Evolutionary conservation across 169 alveolate species (phyloP).

Genomic region (Perkinsus chesapeaki): DNA sequence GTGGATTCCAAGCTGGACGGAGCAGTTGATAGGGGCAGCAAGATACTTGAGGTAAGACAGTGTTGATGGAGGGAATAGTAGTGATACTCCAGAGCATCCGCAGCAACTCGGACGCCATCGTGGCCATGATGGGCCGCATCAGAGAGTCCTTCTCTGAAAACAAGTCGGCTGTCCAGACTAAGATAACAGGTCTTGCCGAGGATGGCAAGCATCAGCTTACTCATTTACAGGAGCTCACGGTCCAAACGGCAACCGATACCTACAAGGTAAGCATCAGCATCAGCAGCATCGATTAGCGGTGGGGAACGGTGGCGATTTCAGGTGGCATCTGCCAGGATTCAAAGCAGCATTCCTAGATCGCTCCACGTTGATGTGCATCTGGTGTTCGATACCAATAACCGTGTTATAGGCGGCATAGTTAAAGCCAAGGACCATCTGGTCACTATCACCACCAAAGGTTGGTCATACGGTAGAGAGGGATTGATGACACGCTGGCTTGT

Average conservation of each 20-base stretch:
- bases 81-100: neutral
- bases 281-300: neutral
- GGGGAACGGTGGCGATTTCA: too few species aligned
- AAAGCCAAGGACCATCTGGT: neutral
- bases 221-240: neutral
- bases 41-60: neutral
- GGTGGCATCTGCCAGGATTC: neutral
- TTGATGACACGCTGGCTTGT: neutral
- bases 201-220: neutral
- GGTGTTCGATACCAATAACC: neutral
- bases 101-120: neutral
- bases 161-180: neutral
- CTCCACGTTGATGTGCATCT: neutral
- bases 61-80: neutral
- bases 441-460: neutral
- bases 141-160: neutral
- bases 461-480: neutral
- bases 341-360: neutral
- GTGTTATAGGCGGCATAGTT: neutral
- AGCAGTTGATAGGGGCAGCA: neutral
- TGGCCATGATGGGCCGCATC: neutral
- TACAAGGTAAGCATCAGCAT: neutral
- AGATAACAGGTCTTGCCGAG: neutral
- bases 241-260: neutral
- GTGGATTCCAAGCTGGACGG: neutral